Base-by-base conservation (phyloP, 2,329 filamentous ascomycete species). In the Nemania sp. region DNA sequence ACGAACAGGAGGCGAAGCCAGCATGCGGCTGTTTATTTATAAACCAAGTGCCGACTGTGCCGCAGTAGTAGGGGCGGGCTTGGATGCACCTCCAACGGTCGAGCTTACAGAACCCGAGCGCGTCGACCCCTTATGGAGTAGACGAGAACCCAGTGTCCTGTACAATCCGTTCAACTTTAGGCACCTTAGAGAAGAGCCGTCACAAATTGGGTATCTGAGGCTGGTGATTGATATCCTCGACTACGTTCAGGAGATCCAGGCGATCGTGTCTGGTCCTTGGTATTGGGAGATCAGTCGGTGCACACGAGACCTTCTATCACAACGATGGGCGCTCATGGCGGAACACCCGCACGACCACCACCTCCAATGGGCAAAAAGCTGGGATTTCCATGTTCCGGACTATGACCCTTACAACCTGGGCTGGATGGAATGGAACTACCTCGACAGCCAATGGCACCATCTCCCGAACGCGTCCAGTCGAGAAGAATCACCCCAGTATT, bases 241-340 rank as follows among this genome's bases (percentile, higher is more conserved):
- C n/a, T n/a, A n/a, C n/a, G n/a, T n/a, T n/a, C n/a, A n/a, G n/a
- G n/a, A n/a, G n/a, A n/a, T 15, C 2, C 7, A 41, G 29, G 52
- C 52, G 22, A 20, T 41, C 15, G 52, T 56, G 13, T 63, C 61
- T 8, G 15, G 20, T 22, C 41, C 20, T n/a, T 57, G 52, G 61
- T 41, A 51, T 63, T 18, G 20, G 10, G 43, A 49, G 32, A 63
- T 63, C 20, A 1, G 51, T 22, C 32, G 22, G 11, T 18, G 24
- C 6, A 20, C 26, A 7, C 24, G 5, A 32, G 10, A 57, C n/a
- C 53, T 57, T 26, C 27, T 18, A n/a, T 3, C 6, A 11, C 53
- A 52, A 41, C 61, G 61, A 20, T 4, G n/a, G 15, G 41, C 2
- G 41, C 15, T 45, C 41, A 45, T 45, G 15, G 7, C n/a, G 8